phyloP scores from a whole-genome alignment of 208 protist genomes.

The Acanthamoeba lenticulata region DNA sequence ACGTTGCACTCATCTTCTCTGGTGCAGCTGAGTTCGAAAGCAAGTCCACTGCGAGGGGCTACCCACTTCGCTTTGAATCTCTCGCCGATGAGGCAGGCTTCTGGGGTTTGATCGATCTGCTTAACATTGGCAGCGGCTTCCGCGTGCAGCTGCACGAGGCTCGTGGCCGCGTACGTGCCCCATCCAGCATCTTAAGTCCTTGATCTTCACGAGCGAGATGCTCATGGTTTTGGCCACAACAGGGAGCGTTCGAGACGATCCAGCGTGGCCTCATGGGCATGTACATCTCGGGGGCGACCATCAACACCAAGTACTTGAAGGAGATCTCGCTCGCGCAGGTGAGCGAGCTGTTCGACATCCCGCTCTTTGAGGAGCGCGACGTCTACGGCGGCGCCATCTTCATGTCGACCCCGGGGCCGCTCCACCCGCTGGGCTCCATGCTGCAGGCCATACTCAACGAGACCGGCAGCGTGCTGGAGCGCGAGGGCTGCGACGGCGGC shows the following conservation, averaged over 20 bases:
- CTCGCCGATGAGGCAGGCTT: conserved; percentile 66
- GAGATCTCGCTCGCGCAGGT: conserved; percentile 68
- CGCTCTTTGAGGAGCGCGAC: conserved; percentile 44
- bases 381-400: conserved; percentile 15
- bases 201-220: background rate
- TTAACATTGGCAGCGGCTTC: conserved; percentile 75
- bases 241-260: conserved; percentile 52
- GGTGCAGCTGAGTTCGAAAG: background rate
- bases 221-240: background rate
- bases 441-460: conserved; percentile 20
- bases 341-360: conserved; percentile 62
- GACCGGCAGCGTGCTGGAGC: background rate
- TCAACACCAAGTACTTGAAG: conserved; percentile 54
- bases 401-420: background rate
- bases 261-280: conserved; percentile 27
- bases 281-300: conserved; percentile 32
- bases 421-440: background rate
- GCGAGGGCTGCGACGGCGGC: background rate
- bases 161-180: background rate
- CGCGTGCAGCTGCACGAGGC: background rate
- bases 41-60: background rate
- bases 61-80: background rate
- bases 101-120: conserved; percentile 70
- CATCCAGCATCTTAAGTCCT: background rate
- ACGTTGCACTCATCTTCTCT: too few relatives aligned